Evolutionary conservation across 2,329 filamentous ascomycete species (phyloP), one percentile per base, ranked within the genome.

Genomic region (Botrytis hyacinthi): DNA sequence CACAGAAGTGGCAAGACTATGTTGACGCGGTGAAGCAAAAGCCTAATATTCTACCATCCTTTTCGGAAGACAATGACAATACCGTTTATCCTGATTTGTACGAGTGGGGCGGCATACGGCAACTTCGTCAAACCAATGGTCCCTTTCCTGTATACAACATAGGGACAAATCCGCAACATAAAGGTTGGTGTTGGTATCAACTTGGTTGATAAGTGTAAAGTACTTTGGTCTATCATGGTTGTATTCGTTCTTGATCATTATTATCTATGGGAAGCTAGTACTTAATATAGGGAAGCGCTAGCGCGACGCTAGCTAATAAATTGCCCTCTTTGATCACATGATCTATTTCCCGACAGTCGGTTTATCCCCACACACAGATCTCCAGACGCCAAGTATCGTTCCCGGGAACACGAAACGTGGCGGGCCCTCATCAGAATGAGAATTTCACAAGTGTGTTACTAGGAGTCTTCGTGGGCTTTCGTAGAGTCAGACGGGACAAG

Each of bases 81-180:
- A 16, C 37, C 26, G 20, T 62, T 16, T n/a, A 62, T 18, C 5
- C 10, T 62, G 12, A 40, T 61, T 35, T 35, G 35, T 35, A 35
- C 35, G 20, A 62, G 2, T 22, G 12, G 12, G 6, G 8, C 6
- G 1, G 1, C 6, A 7, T 3, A n/a, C 14, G 1, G 14, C 7
- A 18, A 8, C 3, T 40, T 14, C 60, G 37, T 42, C 14, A 40
- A 62, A 42, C 22, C 4, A 62, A 62, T 18, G 35, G 35, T n/a
- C 59, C 22, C n/a, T 61, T 40, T 62, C 37, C 35, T 62, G 16
- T 42, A 42, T 42, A 16, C 26, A 42, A n/a, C 37, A 14, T 62
- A 37, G 26, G 32, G 22, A 10, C 29, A 0, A 9, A 42, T 16
- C 35, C 22, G 1, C 14, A n/a, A n/a, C 26, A 12, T n/a, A 14